Base-by-base conservation (phyloP, 2,329 filamentous ascomycete genomes). In the Thelonectria rubi region DNA sequence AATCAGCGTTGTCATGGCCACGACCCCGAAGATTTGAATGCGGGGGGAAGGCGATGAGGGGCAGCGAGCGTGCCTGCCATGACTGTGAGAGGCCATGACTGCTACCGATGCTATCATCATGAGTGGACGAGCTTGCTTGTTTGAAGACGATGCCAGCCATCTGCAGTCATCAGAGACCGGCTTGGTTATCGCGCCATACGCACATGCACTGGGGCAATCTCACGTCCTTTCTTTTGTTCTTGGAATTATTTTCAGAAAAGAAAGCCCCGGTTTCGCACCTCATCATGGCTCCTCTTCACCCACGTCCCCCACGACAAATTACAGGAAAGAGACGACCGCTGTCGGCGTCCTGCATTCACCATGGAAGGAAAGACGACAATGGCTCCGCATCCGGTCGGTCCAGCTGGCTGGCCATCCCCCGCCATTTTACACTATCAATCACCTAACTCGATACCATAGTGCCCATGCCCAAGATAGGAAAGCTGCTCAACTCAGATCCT, bases 1-100 rank as follows among this genome's bases (percentile, higher is more conserved):
- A 71, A 71, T 70, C 24, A 62, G 37, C 20, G 30, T 15, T 17
- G 47, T 17, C 26, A 43, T 24, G 55, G 34, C 11, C 32, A 30
- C 48, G 49, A 69, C 69, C 69, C 69, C 61, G 59, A 71, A 51
- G 57, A 64, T 63, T 65, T 37, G 57, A 60, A 69, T 71, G 69
- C 69, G 67, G 67, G 69, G 68, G 58, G 56, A 14, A n/a, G 34
- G 32, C 55, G 26, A 58, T 60, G 67, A 68, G 68, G 68, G 66
- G 64, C 62, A 64, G 20, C 54, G 24, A 21, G 26, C 34, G 5
- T 30, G 37, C 17, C 26, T 50, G 45, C 61, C 60, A 20, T 60
- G 61, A 60, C 62, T 65, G 42, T 52, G 55, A 63, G 45, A 55
- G 11, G 53, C 43, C 45, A 42, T 61, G 45, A 50, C 5, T 47